These are phyloP conservation scores for Teratosphaeria gauchensis DNA, from an alignment of 2,329 filamentous ascomycete genomes.

Conservation along the genomic window DNA sequence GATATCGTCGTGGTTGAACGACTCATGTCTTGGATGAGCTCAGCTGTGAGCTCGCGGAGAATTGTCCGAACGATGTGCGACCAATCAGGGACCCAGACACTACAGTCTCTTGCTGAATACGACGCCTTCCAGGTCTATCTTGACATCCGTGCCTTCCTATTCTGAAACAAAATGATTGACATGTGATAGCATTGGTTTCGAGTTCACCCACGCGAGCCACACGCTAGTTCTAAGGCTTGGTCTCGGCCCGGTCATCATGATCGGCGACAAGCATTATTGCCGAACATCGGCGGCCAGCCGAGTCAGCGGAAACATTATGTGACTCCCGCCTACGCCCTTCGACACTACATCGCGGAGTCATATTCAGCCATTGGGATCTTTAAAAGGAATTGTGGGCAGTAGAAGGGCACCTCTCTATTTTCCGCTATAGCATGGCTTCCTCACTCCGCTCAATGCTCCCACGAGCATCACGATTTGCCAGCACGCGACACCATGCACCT, in stretches of 20 bases:
- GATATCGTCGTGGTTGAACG: background rate
- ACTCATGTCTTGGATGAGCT: background rate
- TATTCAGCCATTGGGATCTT: background rate
- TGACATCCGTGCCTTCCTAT: background rate
- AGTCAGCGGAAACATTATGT: background rate
- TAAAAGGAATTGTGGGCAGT: background rate
- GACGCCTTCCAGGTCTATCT: background rate
- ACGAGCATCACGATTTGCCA: background rate
- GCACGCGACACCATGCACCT: background rate
- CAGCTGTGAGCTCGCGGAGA: background rate
- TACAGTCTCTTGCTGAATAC: too few species aligned
- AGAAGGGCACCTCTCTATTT: background rate
- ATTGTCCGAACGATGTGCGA: background rate
- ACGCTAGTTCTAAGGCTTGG: background rate
- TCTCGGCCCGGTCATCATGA: background rate
- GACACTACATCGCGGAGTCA: background rate
- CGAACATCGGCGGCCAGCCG: background rate
- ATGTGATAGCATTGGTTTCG: background rate
- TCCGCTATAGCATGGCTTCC: conserved; percentile 5
- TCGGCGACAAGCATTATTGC: background rate
- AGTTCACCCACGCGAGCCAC: background rate
- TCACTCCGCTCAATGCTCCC: conserved; percentile 7
- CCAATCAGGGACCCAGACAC: too few species aligned
- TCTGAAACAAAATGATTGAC: background rate
- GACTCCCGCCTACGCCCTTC: background rate